Percentiles rank a stretch among this genome's conserved stretches.
Conservation (phyloP, 192 early-diverging fungal species). For the Bifiguratus adelaidae region DNA sequence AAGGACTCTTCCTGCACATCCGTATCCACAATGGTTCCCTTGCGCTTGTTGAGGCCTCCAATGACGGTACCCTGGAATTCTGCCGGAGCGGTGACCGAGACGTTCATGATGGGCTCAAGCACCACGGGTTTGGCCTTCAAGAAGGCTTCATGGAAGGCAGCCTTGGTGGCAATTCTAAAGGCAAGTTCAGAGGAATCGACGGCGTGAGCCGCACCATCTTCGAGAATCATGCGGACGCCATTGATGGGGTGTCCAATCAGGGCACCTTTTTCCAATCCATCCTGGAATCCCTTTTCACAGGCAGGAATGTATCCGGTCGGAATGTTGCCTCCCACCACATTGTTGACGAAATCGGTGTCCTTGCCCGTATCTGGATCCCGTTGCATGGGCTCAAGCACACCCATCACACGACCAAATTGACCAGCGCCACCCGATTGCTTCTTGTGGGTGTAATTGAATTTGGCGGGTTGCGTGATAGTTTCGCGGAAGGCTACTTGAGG, state of each 20-base stretch:
- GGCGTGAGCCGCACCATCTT: slow-evolving; percentile 85
- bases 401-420: slow-evolving; percentile 87
- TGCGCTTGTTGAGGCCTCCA: slow-evolving; percentile 91
- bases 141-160: slow-evolving; percentile 89
- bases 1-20: slow-evolving; percentile 92
- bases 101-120: slow-evolving; percentile 95
- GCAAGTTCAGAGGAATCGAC: slow-evolving; percentile 96
- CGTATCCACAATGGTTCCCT: slow-evolving; percentile 89
- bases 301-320: slow-evolving; percentile 88
- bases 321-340: slow-evolving; percentile 91
- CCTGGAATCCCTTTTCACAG: slow-evolving; percentile 92
- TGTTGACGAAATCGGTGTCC: slow-evolving; percentile 64
- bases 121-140: slow-evolving; percentile 70
- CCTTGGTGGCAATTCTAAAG: slow-evolving; percentile 79
- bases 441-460: slow-evolving; percentile 97
- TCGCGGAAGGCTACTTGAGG: slow-evolving; percentile 98
- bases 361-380: slow-evolving; percentile 45
- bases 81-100: slow-evolving; percentile 76
- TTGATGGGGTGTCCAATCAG: slow-evolving; percentile 89
- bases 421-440: slow-evolving; percentile 97
- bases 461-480: slow-evolving; percentile 60
- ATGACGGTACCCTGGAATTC: slow-evolving; percentile 93
- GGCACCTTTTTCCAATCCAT: slow-evolving; percentile 81
- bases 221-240: slow-evolving; percentile 75
- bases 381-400: slow-evolving; percentile 83